Evolutionary conservation across 140 eudicot species (phyloP), one percentile per base, ranked within the genome.

Genomic region (Senecio squalidus): DNA sequence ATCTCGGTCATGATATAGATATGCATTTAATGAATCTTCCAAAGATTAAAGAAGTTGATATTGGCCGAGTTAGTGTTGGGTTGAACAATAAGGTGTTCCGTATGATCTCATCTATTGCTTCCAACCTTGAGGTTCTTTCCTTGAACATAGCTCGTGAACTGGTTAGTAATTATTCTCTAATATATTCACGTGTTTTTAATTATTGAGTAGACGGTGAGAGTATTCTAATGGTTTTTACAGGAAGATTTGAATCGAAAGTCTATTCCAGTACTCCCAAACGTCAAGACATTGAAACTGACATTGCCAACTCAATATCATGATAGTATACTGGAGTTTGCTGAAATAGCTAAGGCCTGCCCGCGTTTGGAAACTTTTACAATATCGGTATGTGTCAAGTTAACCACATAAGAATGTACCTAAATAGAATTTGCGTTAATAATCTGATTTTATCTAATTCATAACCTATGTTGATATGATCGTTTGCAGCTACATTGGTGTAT

Each of bases 291-390:
- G 49, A 60, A 50, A 30, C 41, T 76, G 28, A 38, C 54, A 41
- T 47, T 80, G 39, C 71, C 77, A 65, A 71, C 78, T 9, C 45
- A 62, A 70, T 57, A 50, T 39, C 70, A 76, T 31, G 75, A 76
- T 31, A 39, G 69, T 26, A 65, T 80, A 5, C 65, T 72, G 14
- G 61, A 47, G 36, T 68, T 58, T 41, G 50, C 69, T 49, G 51
- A 67, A 25, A 44, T 76, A 9, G 54, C 61, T 8, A 23, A 64
- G 64, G 77, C 80, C 8, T 68, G 79, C 51, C 80, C 83, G 6
- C 27, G 40, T 9, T 65, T 80, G 71, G 58, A 68, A 40, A 69
- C 60, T 45, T 73, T 76, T 39, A 51, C 25, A 33, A n/a, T 80
- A 34, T 34, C 70, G 78, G 85, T 80, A 68, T 59, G 5, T 20